phyloP scores from a whole-genome alignment of 2,329 filamentous ascomycete genomes.

The Rhynchosporium secalis region DNA sequence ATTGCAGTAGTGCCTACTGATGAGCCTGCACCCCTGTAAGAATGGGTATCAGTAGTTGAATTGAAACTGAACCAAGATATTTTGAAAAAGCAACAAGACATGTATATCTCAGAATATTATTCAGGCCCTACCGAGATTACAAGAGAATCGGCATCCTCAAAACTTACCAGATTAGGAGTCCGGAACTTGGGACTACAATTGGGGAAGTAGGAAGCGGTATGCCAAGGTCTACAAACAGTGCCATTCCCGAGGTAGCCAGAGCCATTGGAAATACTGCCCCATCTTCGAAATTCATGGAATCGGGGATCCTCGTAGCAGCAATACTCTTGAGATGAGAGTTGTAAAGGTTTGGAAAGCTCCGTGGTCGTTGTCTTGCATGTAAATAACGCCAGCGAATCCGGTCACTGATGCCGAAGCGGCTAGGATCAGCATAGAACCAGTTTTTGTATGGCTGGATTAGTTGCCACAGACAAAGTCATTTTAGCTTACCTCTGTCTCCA shows the following conservation, averaged over 20 bases:
- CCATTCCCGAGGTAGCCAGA: conserved; percentile 23
- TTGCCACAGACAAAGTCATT: too few species aligned
- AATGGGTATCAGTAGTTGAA: too few species aligned
- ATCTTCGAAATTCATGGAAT: conserved; percentile 34
- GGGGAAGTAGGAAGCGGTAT: conserved; percentile 19
- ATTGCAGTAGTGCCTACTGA: conserved; percentile 40
- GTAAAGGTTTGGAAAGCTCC: conserved; percentile 46
- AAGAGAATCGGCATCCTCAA: too few species aligned
- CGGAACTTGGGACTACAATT: conserved; percentile 25
- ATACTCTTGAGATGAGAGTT: conserved; percentile 46
- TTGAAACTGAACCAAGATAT: too few species aligned
- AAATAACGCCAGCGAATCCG: conserved; percentile 47
- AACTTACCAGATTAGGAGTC: conserved; percentile 38
- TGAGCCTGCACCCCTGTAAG: conserved; percentile 25
- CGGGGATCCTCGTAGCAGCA: conserved; percentile 39
- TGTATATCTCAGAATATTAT: too few species aligned
- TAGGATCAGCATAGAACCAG: neutral
- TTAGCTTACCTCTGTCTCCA: conserved; percentile 35
- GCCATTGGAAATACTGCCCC: conserved; percentile 37
- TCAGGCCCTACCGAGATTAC: too few species aligned
- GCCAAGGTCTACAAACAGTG: conserved; percentile 19
- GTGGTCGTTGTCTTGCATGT: conserved; percentile 38
- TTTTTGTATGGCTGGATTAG: neutral
- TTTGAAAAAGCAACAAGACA: too few species aligned
- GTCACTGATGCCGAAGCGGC: conserved; percentile 40